Base-by-base conservation (phyloP, 208 protist species). In the Crithidia brevicula region DNA sequence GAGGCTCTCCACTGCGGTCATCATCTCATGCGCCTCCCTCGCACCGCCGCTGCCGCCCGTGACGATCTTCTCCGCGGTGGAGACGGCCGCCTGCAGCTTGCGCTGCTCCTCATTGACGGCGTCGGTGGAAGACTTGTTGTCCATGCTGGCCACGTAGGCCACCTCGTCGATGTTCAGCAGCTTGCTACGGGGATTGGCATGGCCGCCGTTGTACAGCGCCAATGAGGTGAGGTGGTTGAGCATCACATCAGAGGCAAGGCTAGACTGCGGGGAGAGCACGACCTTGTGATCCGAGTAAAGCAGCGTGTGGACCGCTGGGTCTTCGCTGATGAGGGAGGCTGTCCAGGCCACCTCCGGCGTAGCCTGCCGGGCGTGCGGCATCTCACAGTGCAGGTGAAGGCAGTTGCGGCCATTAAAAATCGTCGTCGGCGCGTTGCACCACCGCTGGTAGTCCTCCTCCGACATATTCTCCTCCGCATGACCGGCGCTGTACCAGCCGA, bases 401-500 rank as follows among this genome's bases (percentile, higher is more conserved):
- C 71, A 82, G 52, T 46, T 52, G 36, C 72, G 63, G 40, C 63
- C 56, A 33, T 72, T 49, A 30, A 93, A 88, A 27, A 72, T 62
- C 27, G 62, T 36, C 16, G 74, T 62, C 5, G 90, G 85, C 49
- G 73, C 74, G 30, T 83, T 70, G 72, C 86, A 89, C 84, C 82
- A 92, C 25, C 49, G 27, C 31, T 83, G 65, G 63, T 90, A 90
- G 43, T 79, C 67, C 43, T 60, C 72, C 50, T 69, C 70, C 0
- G 68, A 63, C 2, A 61, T 54, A 30, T 71, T 52, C 11, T 70
- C 60, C 50, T 64, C 51, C 40, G 34, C 20, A 57, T 58, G 77
- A 16, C 82, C 77, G 11, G 86, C 90, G 18, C 75, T 76, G 73
- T 95, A 95, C 90, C 90, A 95, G 31, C 90, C 90, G 10, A 95